Conservation (phyloP, 495 filamentous ascomycete genomes). For the Aspergillus coremiiformis region DNA sequence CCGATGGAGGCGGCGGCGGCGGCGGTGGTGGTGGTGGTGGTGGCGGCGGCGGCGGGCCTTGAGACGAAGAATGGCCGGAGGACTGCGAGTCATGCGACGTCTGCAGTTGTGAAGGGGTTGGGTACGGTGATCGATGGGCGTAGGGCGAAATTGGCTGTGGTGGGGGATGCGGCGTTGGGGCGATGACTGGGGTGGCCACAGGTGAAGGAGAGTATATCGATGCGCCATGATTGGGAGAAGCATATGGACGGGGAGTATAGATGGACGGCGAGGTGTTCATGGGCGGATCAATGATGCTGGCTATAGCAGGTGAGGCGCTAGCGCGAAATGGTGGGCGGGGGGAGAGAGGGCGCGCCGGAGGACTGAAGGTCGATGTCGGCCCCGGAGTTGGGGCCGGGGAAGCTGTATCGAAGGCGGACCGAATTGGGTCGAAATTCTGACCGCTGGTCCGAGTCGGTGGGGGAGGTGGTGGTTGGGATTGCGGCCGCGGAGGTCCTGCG, state of each 20-base stretch:
- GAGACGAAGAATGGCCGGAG: slow-evolving; percentile 13
- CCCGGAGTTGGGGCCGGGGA: slow-evolving; percentile 48
- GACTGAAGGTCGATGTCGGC: slow-evolving; percentile 30
- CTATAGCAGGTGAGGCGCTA: slow-evolving; percentile 82
- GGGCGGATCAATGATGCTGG: slow-evolving; percentile 80
- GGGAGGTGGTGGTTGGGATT: slow-evolving; percentile 35
- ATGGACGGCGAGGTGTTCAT: slow-evolving; percentile 27
- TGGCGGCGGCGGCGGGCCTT: slow-evolving; percentile 11
- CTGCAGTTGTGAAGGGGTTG: slow-evolving; percentile 16
- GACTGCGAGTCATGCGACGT: slow-evolving; percentile 21
- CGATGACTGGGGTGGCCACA: slow-evolving; percentile 18
- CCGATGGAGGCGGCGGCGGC: slow-evolving; percentile 8
- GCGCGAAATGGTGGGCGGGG: slow-evolving; percentile 51
- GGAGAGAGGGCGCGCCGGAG: slow-evolving; percentile 26
- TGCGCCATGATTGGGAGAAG: slow-evolving; percentile 27
- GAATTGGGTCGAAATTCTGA: slow-evolving; percentile 81
- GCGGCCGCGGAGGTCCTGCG: slow-evolving; percentile 27
- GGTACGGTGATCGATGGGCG: slow-evolving; percentile 26
- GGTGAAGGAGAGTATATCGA: slow-evolving; percentile 25
- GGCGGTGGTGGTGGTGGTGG: slow-evolving; percentile 1
- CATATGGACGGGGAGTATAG: slow-evolving; percentile 27
- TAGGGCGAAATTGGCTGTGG: slow-evolving; percentile 18
- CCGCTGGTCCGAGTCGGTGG: slow-evolving; percentile 50
- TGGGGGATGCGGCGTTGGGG: slow-evolving; percentile 22
- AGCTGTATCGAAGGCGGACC: slow-evolving; percentile 57